A percentile compares a stretch with the other conserved stretches of the same genome.
phyloP scores from a whole-genome alignment of 805 yeast species.

The Candida chauliodis region DNA sequence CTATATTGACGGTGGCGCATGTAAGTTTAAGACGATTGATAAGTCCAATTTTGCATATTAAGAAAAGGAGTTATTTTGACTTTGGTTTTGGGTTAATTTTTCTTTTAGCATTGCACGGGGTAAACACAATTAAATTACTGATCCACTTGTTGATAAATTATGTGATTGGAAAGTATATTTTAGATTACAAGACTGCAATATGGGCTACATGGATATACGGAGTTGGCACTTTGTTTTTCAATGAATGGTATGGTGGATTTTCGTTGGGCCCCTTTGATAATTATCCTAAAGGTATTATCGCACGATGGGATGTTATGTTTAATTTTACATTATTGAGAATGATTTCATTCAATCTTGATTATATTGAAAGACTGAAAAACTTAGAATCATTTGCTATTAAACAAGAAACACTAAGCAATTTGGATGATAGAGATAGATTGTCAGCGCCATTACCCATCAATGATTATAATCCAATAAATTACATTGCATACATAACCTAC shows the following conservation, averaged over 20 bases:
- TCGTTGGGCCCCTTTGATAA: conserved; percentile 61
- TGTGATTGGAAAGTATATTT: conserved; percentile 39
- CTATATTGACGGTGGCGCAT: conserved; percentile 56
- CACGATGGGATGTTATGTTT: conserved; percentile 94
- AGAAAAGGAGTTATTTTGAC: conserved; percentile 63
- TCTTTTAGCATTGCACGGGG: conserved; percentile 75
- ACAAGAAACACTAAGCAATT: conserved; percentile 13
- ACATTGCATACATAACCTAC: conserved; percentile 73
- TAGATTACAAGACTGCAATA: conserved; percentile 37
- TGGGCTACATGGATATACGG: conserved; percentile 73
- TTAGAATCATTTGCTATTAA: conserved; percentile 11
- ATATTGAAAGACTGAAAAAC: conserved; percentile 38
- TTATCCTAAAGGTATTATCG: conserved; percentile 68
- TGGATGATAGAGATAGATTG: conserved; percentile 63
- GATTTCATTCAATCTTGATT: conserved; percentile 81
- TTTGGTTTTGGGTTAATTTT: conserved; percentile 66
- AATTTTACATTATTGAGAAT: conserved; percentile 84
- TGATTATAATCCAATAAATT: conserved; percentile 64
- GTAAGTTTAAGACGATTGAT: conserved; percentile 39
- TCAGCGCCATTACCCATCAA: conserved; percentile 56
- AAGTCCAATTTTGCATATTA: conserved; percentile 9
- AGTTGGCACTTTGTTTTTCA: conserved; percentile 69
- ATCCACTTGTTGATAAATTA: conserved; percentile 56
- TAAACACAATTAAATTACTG: conserved; percentile 59
- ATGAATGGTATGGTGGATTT: conserved; percentile 60